Evolutionary conservation across 2,329 filamentous ascomycete species (phyloP).

Genomic region (Curvularia sp.): DNA sequence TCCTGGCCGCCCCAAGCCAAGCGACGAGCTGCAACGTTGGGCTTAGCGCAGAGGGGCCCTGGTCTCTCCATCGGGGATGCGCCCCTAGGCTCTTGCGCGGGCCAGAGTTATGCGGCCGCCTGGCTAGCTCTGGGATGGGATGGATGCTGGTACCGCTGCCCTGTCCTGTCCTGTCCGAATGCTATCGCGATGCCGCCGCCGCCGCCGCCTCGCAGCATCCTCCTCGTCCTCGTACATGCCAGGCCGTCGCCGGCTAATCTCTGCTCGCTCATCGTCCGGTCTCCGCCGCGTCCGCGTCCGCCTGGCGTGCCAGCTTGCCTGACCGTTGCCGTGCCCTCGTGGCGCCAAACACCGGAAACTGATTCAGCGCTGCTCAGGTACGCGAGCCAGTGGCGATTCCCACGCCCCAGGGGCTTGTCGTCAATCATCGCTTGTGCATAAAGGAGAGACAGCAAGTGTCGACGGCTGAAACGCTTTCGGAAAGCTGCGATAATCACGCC

Average conservation of each 20-base stretch:
- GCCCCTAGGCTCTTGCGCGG: slow-evolving; percentile 34
- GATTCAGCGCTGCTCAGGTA: slow-evolving; percentile 39
- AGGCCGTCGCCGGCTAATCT: slow-evolving; percentile 42
- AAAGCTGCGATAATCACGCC: slow-evolving; percentile 41
- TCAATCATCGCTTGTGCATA: slow-evolving; percentile 45
- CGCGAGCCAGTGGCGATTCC: slow-evolving; percentile 40
- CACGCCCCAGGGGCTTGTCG: slow-evolving; percentile 27
- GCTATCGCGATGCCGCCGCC: slow-evolving; percentile 24
- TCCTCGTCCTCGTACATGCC: slow-evolving; percentile 14
- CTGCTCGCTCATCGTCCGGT: slow-evolving; percentile 1
- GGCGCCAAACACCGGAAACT: slow-evolving; percentile 30
- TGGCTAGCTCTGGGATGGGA: slow-evolving; percentile 21
- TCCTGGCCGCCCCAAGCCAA: slow-evolving; percentile 39
- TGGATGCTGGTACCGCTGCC: background rate
- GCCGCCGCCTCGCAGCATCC: too few species aligned
- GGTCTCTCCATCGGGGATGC: slow-evolving; percentile 38
- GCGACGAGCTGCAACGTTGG: slow-evolving; percentile 41
- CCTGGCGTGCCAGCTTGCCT: slow-evolving; percentile 18
- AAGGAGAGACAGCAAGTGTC: slow-evolving; percentile 39
- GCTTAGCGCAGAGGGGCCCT: slow-evolving; percentile 38
- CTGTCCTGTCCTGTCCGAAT: background rate
- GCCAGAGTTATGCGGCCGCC: slow-evolving; percentile 41
- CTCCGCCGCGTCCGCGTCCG: slow-evolving; percentile 37
- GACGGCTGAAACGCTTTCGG: slow-evolving; percentile 46
- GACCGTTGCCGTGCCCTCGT: slow-evolving; percentile 42